Base-by-base conservation (phyloP, 495 filamentous ascomycete genomes). In the Tetracladium setigerum region DNA sequence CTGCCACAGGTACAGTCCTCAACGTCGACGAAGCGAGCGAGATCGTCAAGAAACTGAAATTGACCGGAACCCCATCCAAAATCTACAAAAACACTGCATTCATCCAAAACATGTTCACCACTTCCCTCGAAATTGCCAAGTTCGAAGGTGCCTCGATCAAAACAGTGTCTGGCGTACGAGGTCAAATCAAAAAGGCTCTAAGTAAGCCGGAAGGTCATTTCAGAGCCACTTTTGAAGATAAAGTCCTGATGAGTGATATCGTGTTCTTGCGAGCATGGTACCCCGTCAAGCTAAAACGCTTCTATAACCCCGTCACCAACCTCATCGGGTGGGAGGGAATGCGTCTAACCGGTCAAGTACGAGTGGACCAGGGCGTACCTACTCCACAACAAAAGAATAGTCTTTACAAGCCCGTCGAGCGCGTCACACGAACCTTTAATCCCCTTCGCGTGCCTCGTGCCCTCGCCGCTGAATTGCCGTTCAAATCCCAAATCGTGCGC, bases 1-100 rank as follows among this genome's bases (percentile, higher is more conserved):
- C 92, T 4, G 92, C 92, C 8, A 95, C 91, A 5, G 92, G 92
- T 31, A 89, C 91, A 2, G 89, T 98, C 13, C 64, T 95, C 40
- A 86, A 80, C 56, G 94, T 98, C 10, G 92, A 98, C 60, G 87
- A 95, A 63, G 84, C 82, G 37, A 86, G 86, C 0, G 91, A 96
- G 58, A 96, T 98, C 54, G 94, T 97, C 59, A 98, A 98, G 75
- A 98, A 98, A 72, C 80, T 98, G 57, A 98, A 97, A 63, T 77
- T 98, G 22, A 94, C 87, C 13, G 89, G 89, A 53, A 73, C 78
- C 22, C 88, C 92, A 5, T 90, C 88, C 70, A 98, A 97, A 71
- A 95, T 98, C 65, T 98, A 95, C 78, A 94, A 94, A 62, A 98
- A 98, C 68, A 98, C 92, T 0, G 89, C 92, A 14, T 97, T 98